Conservation (phyloP, 371 early-diverging fungal genomes). For the Syncephalastrum contaminatum region DNA sequence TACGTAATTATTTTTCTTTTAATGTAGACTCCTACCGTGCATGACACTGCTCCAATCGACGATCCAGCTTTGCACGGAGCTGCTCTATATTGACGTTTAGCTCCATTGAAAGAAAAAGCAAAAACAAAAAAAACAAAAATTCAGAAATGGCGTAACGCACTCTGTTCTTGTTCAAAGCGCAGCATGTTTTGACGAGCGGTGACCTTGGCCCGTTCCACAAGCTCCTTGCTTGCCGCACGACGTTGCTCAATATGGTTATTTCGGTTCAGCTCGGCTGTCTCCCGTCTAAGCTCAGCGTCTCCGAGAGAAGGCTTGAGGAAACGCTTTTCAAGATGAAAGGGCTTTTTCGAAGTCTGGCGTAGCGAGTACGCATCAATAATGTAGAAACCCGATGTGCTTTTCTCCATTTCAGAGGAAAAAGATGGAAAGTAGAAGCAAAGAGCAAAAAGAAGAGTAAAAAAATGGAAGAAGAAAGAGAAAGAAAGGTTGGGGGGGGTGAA, state of each 20-base stretch:
- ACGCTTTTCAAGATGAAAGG: slow-evolving; percentile 34
- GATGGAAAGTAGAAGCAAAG: background rate
- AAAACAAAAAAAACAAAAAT: background rate
- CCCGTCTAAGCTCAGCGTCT: slow-evolving; percentile 32
- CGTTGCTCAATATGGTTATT: slow-evolving; percentile 37
- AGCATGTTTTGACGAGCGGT: slow-evolving; percentile 33
- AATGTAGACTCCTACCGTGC: slow-evolving; percentile 17
- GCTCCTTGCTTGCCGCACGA: slow-evolving; percentile 33
- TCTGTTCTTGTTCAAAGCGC: slow-evolving; percentile 23
- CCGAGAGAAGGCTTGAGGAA: slow-evolving; percentile 23
- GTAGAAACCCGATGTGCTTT: slow-evolving; percentile 17
- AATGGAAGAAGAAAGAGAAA: background rate
- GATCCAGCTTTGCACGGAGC: slow-evolving; percentile 13
- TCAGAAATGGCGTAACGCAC: too few species aligned
- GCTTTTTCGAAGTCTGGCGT: slow-evolving; percentile 28
- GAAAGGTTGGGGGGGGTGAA: too few species aligned
- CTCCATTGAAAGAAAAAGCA: background rate
- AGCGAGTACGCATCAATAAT: slow-evolving; percentile 25
- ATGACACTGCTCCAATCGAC: slow-evolving; percentile 23
- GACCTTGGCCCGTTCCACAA: slow-evolving; percentile 41
- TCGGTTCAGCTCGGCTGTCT: slow-evolving; percentile 43
- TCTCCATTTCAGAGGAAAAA: slow-evolving; percentile 11
- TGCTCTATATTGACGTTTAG: slow-evolving; percentile 8
- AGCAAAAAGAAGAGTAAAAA: background rate
- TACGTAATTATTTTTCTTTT: slow-evolving; percentile 10